Percentiles rank a stretch among this genome's conserved stretches.
Conservation (phyloP, 768 basidiomycete genomes). For the Serendipita sp. region DNA sequence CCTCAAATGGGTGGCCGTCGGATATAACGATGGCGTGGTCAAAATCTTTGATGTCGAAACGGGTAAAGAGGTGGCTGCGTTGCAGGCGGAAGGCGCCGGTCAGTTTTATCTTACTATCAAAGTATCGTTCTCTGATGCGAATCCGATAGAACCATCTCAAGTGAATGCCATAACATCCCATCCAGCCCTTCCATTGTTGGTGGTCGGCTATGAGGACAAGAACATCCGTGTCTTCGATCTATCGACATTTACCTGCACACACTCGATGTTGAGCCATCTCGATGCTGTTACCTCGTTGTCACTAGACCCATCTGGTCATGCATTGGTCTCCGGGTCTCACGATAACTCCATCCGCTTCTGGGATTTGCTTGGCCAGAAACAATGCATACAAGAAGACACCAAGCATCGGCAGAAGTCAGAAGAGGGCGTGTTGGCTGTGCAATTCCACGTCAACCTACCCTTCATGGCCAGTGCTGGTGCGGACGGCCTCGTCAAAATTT, state of each 20-base stretch:
- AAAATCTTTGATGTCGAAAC: slow-evolving; percentile 85
- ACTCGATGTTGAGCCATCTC: slow-evolving; percentile 80
- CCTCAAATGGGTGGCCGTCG: slow-evolving; percentile 75
- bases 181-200: slow-evolving; percentile 74
- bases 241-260: slow-evolving; percentile 67
- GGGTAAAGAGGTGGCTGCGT: slow-evolving; percentile 50
- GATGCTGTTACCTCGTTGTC: slow-evolving; percentile 85
- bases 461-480: slow-evolving; percentile 91
- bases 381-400: slow-evolving; percentile 79
- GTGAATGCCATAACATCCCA: slow-evolving; percentile 79
- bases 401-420: slow-evolving; percentile 77
- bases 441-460: slow-evolving; percentile 66
- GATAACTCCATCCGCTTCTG: slow-evolving; percentile 92
- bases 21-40: slow-evolving; percentile 74
- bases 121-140: slow-evolving; percentile 14
- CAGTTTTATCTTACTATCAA: slow-evolving; percentile 37
- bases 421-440: slow-evolving; percentile 81
- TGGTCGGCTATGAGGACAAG: slow-evolving; percentile 89
- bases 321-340: slow-evolving; percentile 77
- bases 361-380: slow-evolving; percentile 67
- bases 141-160: slow-evolving; percentile 52
- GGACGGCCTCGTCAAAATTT: slow-evolving; percentile 85
- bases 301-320: slow-evolving; percentile 73
- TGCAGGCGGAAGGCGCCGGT: slow-evolving; percentile 33
- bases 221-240: slow-evolving; percentile 82